phyloP scores from a whole-genome alignment of 345 rosid species.

The Hypericum perforatum region DNA sequence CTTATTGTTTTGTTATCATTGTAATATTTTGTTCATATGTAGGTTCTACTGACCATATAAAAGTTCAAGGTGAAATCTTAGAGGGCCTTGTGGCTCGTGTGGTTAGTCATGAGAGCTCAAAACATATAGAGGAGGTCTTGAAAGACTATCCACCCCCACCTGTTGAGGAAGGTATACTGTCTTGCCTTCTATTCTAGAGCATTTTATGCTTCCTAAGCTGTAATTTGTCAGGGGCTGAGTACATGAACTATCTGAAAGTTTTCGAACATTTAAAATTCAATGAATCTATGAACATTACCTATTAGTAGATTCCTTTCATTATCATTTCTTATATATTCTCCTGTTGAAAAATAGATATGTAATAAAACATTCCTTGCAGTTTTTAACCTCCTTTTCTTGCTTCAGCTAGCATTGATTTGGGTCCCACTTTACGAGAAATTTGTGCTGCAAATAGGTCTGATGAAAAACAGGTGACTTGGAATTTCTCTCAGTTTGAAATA shows the following conservation, averaged over 20 bases:
- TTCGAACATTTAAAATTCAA: neutral
- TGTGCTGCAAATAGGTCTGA: constrained; percentile 79
- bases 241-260: neutral
- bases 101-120: constrained; percentile 64
- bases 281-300: no score
- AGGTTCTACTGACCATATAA: constrained; percentile 79
- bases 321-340: no score
- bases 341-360: no score
- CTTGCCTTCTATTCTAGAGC: constrained; percentile 1
- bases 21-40: constrained; percentile 9
- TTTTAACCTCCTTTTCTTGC: constrained; percentile 2
- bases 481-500: constrained; percentile 9
- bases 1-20: neutral
- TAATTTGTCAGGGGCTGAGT: neutral
- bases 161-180: constrained; percentile 48
- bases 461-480: constrained; percentile 66
- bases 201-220: neutral
- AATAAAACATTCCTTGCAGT: no score
- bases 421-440: constrained; percentile 78
- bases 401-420: constrained; percentile 68
- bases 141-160: constrained; percentile 56
- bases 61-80: constrained; percentile 86
- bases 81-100: constrained; percentile 99
- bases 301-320: no score
- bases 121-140: constrained; percentile 68